These are phyloP conservation scores for Peronosclerospora sorghi DNA, from an alignment of 352 stramenopile genomes.

Conservation along the genomic window DNA sequence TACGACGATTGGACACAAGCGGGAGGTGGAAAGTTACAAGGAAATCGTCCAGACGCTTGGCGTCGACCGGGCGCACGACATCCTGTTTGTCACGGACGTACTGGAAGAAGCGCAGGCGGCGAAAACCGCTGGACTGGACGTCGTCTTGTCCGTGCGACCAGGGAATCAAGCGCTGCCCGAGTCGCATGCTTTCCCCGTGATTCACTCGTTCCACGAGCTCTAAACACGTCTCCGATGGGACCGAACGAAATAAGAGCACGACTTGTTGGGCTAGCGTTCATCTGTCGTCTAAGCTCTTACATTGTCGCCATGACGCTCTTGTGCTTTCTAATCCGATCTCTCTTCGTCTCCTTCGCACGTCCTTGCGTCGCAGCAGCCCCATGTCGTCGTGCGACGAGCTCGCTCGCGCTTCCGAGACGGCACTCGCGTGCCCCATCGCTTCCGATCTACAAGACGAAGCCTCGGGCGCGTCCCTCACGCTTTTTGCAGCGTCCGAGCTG, in stretches of 20 bases:
- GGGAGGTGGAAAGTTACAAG: slow-evolving; percentile 51
- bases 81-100: slow-evolving; percentile 86
- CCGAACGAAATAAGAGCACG: background rate
- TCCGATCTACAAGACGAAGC: slow-evolving; percentile 14
- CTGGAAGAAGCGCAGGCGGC: slow-evolving; percentile 79
- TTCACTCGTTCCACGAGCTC: slow-evolving; percentile 55
- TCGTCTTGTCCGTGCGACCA: slow-evolving; percentile 73
- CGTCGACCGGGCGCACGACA: slow-evolving; percentile 60
- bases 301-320: too few species aligned
- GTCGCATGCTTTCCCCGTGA: slow-evolving; percentile 37
- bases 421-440: slow-evolving; percentile 2
- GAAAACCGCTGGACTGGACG: slow-evolving; percentile 45
- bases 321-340: slow-evolving; percentile 2
- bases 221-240: slow-evolving; percentile 9
- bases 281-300: slow-evolving; percentile 1
- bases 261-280: slow-evolving; percentile 6
- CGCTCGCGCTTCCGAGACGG: slow-evolving; percentile 4
- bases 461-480: slow-evolving; percentile 9
- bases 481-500: slow-evolving; percentile 12
- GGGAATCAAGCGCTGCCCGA: slow-evolving; percentile 70
- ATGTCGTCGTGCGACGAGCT: slow-evolving; percentile 17
- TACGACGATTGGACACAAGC: slow-evolving; percentile 74
- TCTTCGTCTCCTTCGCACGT: too few species aligned
- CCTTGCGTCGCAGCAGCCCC: background rate
- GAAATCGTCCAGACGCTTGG: slow-evolving; percentile 79